Conservation (phyloP, 805 yeast species). For the Metschnikowia drakensbergensis region DNA sequence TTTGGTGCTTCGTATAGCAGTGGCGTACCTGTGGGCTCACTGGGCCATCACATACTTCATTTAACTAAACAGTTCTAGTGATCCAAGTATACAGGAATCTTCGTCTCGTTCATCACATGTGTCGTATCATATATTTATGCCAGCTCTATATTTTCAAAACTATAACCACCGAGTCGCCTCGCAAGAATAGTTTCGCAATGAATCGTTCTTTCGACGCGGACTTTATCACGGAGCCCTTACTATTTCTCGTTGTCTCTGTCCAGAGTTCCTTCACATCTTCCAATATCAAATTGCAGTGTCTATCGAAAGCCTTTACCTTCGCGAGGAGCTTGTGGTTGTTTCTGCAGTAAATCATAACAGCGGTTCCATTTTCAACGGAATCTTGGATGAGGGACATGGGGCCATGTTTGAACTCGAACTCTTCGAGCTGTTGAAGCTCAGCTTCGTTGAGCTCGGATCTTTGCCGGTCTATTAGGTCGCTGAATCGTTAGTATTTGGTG, state of each 20-base stretch:
- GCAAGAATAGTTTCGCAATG: conserved; percentile 79
- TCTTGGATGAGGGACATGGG: conserved; percentile 87
- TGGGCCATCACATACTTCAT: too few relatives aligned
- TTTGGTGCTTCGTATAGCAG: too few relatives aligned
- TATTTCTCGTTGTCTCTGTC: conserved; percentile 58
- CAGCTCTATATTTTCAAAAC: conserved; percentile 47
- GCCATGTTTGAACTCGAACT: conserved; percentile 84
- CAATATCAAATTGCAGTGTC: conserved; percentile 90
- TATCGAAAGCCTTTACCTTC: conserved; percentile 88
- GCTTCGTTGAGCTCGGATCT: conserved; percentile 74
- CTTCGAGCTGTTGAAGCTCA: conserved; percentile 80
- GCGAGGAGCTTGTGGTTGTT: conserved; percentile 91
- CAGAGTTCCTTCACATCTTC: conserved; percentile 89
- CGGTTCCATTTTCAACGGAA: conserved; percentile 69
- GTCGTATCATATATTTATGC: background rate
- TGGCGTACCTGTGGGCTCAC: too few relatives aligned
- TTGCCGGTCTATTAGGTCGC: conserved; percentile 69
- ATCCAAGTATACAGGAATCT: too few relatives aligned
- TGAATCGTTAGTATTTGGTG: conserved; percentile 30
- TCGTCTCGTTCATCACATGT: too few relatives aligned
- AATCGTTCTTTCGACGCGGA: conserved; percentile 65
- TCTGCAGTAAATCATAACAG: conserved; percentile 83
- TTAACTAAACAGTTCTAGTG: too few relatives aligned
- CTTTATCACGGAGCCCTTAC: conserved; percentile 69
- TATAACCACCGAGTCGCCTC: conserved; percentile 95